Conservation (phyloP, 176 grass and related monocot species). For the Alopecurus myosuroides region DNA sequence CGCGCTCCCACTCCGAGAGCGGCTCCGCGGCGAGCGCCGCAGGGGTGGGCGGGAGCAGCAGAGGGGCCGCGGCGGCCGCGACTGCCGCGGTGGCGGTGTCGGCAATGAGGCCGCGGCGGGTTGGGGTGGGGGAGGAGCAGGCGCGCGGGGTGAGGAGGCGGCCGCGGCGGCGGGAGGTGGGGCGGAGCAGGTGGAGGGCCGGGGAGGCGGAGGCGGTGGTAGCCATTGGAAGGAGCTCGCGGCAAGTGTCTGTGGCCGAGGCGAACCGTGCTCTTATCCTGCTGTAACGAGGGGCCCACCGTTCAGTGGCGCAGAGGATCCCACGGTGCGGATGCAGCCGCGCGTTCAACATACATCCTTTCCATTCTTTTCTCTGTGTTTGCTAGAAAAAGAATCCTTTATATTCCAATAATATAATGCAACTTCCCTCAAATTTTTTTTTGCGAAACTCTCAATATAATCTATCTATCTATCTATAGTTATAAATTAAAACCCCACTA, state of each 20-base stretch:
- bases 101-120: slow-evolving; percentile 45
- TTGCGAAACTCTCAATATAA: too few species aligned
- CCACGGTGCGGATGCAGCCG: not conserved
- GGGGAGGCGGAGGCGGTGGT: slow-evolving; percentile 24
- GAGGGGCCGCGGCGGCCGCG: slow-evolving; percentile 7
- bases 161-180: slow-evolving; percentile 14
- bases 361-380: not conserved
- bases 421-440: too few species aligned
- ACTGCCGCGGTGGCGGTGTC: slow-evolving; percentile 49
- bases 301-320: not conserved
- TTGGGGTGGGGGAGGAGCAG: not conserved
- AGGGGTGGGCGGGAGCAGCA: slow-evolving; percentile 10
- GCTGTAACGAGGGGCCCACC: not conserved
- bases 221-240: slow-evolving; percentile 41
- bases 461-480: too few species aligned
- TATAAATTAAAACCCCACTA: too few species aligned
- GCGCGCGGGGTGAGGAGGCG: slow-evolving; percentile 37
- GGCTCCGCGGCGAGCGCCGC: slow-evolving; percentile 36
- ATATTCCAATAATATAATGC: too few species aligned
- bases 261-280: not conserved
- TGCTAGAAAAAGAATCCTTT: too few species aligned
- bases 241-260: not conserved
- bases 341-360: not conserved
- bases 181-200: slow-evolving; percentile 33
- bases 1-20: slow-evolving; percentile 85